Evolutionary conservation across 2,329 filamentous ascomycete genomes (phyloP).

Genomic region (Penicillium sp.): DNA sequence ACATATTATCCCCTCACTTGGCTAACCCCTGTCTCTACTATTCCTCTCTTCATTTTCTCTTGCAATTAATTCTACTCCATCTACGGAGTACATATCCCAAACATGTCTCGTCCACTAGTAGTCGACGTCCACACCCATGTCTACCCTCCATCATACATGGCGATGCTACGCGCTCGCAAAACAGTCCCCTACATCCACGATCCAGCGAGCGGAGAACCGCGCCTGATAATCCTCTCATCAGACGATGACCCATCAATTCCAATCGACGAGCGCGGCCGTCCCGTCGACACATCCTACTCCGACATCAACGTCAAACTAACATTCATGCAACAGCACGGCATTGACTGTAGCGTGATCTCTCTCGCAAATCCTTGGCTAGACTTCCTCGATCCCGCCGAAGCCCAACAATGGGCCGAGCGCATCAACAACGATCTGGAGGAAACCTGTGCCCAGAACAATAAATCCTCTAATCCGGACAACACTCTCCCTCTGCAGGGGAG

Average conservation of each 20-base stretch:
- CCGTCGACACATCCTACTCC: conserved; percentile 80
- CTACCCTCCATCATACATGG: conserved; percentile 61
- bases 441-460: conserved; percentile 60
- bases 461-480: conserved; percentile 20
- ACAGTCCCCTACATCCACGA: conserved; percentile 48
- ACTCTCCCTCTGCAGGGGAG: conserved; percentile 46
- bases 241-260: conserved; percentile 45
- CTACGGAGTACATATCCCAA: not conserved
- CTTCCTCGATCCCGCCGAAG: conserved; percentile 66
- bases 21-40: not conserved
- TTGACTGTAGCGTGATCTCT: conserved; percentile 80
- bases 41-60: not conserved
- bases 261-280: conserved; percentile 63
- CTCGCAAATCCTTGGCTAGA: conserved; percentile 95
- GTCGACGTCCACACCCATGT: conserved; percentile 65
- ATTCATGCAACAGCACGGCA: conserved; percentile 84
- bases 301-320: conserved; percentile 75
- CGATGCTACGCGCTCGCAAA: conserved; percentile 55
- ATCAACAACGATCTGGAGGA: conserved; percentile 77
- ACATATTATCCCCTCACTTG: conserved; percentile 5
- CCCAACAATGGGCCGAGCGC: conserved; percentile 60
- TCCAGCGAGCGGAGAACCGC: conserved; percentile 34
- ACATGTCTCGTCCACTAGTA: conserved; percentile 41
- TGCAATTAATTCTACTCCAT: not conserved
- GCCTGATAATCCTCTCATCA: conserved; percentile 49